Conservation (phyloP, 768 basidiomycete genomes). For the Suillus occidentalis region DNA sequence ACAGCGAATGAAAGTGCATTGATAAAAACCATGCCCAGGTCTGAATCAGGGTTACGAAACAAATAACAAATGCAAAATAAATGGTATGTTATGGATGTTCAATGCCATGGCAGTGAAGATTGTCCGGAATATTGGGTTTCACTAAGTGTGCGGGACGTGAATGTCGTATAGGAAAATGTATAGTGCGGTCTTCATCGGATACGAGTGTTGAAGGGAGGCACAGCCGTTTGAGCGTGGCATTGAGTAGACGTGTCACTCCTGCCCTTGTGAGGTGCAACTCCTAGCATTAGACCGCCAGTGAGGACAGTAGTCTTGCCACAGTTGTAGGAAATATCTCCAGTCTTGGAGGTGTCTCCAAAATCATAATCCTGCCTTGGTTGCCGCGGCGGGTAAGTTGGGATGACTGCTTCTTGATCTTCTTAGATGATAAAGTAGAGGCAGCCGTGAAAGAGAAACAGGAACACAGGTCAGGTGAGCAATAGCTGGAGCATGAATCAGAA, state of each 20-base stretch:
- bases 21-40: neutral
- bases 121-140: conserved; percentile 28
- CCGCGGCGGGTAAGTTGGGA: conserved; percentile 67
- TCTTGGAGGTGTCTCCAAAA: conserved; percentile 73
- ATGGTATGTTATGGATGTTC: conserved; percentile 32
- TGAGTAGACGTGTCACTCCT: conserved; percentile 37
- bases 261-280: conserved; percentile 37
- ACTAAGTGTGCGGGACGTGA: conserved; percentile 21
- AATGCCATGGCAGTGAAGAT: conserved; percentile 28
- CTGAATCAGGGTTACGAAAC: conserved; percentile 16
- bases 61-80: conserved; percentile 21
- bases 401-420: conserved; percentile 40
- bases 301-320: conserved; percentile 87
- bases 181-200: neutral
- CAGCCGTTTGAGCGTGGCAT: conserved; percentile 50
- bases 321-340: conserved; percentile 80
- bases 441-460: conserved; percentile 68
- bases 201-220: neutral
- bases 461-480: conserved; percentile 69
- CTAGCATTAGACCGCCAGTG: conserved; percentile 87
- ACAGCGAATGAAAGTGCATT: conserved; percentile 11
- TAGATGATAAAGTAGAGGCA: conserved; percentile 51
- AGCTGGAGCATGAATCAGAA: conserved; percentile 49
- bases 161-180: conserved; percentile 19
- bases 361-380: conserved; percentile 65